Base-by-base conservation (phyloP, 768 basidiomycete species). In the Tulasnella sp. region DNA sequence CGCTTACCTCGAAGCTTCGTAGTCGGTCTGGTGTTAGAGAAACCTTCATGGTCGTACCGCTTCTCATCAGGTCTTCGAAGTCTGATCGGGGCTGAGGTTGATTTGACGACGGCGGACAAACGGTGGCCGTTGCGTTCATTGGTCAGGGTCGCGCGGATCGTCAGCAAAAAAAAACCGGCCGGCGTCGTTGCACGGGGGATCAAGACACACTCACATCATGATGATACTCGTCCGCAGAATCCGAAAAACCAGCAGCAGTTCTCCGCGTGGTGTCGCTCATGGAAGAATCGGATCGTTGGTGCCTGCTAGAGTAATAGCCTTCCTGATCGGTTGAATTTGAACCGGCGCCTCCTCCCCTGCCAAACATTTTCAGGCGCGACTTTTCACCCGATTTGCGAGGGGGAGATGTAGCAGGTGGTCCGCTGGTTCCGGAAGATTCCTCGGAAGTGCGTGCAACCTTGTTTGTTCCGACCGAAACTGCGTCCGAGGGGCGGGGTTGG, bases 21-120 rank as follows among this genome's bases (percentile, higher is more conserved):
- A 99, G 88, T 77, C 97, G 89, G 87, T 98, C 96, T 79, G 97
- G 97, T 44, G 97, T 99, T 81, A 98, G 89, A 58, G 96, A 97
- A 82, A 99, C 92, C 84, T 95, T 98, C 93, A 98, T 94, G 27
- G 97, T 98, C 79, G 93, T 89, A 80, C 92, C 90, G 80, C 94
- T 95, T 75, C 90, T 91, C 91, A 99, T 92, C 85, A 98, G 87
- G 85, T 95, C 92, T 85, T 99, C 97, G 85, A 99, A 98, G 84
- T 97, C 94, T 38, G 73, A 74, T 46, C 73, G 73, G 39, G 73
- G 62, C 62, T 68, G 34, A 16, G 31, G 31, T 18, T 68, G 31
- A 14, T 24, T 68, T 68, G 62, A 40, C 38, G 73, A 74, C 73
- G 12, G 24, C 52, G 52, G 52, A 1, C 52, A 24, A 52, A 52